Evolutionary conservation across 495 filamentous ascomycete species (phyloP).

Genomic region (Bathelium albidoporum): DNA sequence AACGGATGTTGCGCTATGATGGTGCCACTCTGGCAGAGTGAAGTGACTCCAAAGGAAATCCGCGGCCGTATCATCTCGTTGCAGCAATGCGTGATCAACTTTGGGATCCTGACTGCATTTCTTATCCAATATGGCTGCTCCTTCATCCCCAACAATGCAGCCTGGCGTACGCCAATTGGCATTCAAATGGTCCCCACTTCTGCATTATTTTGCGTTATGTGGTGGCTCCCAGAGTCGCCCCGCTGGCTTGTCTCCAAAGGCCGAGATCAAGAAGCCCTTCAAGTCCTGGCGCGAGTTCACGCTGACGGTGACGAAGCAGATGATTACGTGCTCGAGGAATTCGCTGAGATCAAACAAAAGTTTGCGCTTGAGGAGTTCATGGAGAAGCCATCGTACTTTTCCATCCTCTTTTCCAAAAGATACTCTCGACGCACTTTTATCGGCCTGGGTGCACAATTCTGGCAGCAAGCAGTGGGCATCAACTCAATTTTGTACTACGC

Average conservation of each 20-base stretch:
- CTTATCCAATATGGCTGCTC: conserved; percentile 35
- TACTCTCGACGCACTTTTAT: conserved; percentile 9
- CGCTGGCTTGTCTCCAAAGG: conserved; percentile 57
- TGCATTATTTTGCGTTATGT: conserved; percentile 43
- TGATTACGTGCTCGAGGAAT: neutral
- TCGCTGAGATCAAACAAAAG: neutral
- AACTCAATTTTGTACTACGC: conserved; percentile 10
- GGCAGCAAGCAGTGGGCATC: conserved; percentile 15
- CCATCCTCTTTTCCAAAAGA: neutral
- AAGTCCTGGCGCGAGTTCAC: conserved; percentile 14
- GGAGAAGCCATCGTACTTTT: neutral
- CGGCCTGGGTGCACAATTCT: conserved; percentile 11
- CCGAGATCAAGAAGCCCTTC: conserved; percentile 23
- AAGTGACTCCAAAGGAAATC: neutral
- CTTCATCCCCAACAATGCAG: conserved; percentile 37
- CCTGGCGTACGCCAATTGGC: conserved; percentile 45
- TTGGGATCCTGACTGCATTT: neutral
- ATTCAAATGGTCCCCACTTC: conserved; percentile 41
- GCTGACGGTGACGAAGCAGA: conserved; percentile 10
- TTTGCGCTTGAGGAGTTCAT: neutral
- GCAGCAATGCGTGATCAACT: conserved; percentile 26
- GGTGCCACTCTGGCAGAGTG: conserved; percentile 35
- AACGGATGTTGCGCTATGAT: conserved; percentile 34
- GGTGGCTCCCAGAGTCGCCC: conserved; percentile 52
- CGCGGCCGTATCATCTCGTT: neutral